These are phyloP conservation scores for Apiospora malaysiana DNA, from an alignment of 2,329 filamentous ascomycete species.

Conservation along the genomic window DNA sequence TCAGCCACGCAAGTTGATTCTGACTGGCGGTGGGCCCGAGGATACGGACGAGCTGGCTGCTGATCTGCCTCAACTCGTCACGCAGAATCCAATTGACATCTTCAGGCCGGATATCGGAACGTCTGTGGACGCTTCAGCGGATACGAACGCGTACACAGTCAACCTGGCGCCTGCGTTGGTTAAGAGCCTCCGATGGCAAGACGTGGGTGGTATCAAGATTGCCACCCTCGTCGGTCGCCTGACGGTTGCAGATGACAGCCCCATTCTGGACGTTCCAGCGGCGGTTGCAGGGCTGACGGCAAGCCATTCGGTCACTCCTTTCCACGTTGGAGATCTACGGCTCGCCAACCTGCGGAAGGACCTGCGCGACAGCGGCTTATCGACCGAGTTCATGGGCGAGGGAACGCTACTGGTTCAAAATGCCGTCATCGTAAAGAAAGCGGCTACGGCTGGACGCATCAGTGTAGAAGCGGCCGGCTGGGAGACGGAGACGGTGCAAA, in stretches of 20 bases:
- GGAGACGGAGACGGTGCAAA: constrained; percentile 72
- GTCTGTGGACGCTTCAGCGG: constrained; percentile 86
- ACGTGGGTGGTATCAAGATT: constrained; percentile 85
- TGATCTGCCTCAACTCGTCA: constrained; percentile 75
- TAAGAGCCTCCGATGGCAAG: constrained; percentile 91
- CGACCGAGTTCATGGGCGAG: constrained; percentile 91
- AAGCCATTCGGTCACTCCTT: constrained; percentile 77
- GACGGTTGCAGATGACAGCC: constrained; percentile 18
- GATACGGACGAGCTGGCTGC: constrained; percentile 81
- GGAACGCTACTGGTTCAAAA: constrained; percentile 90
- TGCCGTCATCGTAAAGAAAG: constrained; percentile 86
- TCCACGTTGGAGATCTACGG: constrained; percentile 92
- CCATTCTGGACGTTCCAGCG: constrained; percentile 43
- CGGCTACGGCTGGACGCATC: constrained; percentile 77
- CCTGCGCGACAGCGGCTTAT: constrained; percentile 82
- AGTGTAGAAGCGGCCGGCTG: constrained; percentile 82
- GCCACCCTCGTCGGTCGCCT: constrained; percentile 86
- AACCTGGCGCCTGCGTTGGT: constrained; percentile 86
- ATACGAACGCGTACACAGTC: constrained; percentile 96
- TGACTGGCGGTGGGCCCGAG: constrained; percentile 79
- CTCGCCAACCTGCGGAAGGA: constrained; percentile 86
- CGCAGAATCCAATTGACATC: constrained; percentile 69
- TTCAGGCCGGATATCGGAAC: constrained; percentile 81
- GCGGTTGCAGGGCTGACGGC: constrained; percentile 51
- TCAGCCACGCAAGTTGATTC: constrained; percentile 89